Base-by-base conservation (phyloP, 2,329 filamentous ascomycete species). In the Westerdykella ornata region DNA sequence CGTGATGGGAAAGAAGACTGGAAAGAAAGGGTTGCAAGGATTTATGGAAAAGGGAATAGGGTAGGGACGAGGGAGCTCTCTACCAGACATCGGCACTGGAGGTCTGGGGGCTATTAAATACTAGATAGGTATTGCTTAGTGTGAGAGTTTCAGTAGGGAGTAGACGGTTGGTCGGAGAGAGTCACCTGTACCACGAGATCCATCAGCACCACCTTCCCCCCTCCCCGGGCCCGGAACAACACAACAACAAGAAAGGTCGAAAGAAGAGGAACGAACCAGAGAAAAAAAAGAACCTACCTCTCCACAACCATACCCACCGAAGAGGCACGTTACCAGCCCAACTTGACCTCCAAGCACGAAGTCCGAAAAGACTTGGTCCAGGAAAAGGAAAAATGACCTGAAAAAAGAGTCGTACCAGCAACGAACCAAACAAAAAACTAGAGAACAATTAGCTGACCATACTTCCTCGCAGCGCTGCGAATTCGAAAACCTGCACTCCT, bases 401-500 rank as follows among this genome's bases (percentile, higher is more conserved):
- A 15, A 7, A 33, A 33, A 33, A 33, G 12, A 7, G 16, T 13
- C 8, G 13, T 4, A n/a, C 3, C 8, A 33, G 12, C 3, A 33
- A 7, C 5, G 11, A n/a, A n/a, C n/a, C n/a, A n/a, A n/a, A n/a
- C n/a, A n/a, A n/a, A n/a, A 26, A 7, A 26, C 3, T 26, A 11
- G 22, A 26, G 22, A 26, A 26, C 3, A 26, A 7, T 3, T 11
- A 15, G 20, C 44, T 52, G 33, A 53, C 41, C 20, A 4, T n/a
- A 12, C 14, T 13, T 29, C 16, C 1, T 17, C 35, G 26, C 36
- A 61, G 57, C 43, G 42, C 36, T 62, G 58, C 38, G 47, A 54
- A 39, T 62, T 59, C 37, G 57, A 62, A 44, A 56, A 59, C 37
- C 49, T 51, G 37, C 57, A 60, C 43, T 59, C 56, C 1, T 56